phyloP scores from a whole-genome alignment of 2,329 filamentous ascomycete species.

The Myriosclerotinia duriaeana region DNA sequence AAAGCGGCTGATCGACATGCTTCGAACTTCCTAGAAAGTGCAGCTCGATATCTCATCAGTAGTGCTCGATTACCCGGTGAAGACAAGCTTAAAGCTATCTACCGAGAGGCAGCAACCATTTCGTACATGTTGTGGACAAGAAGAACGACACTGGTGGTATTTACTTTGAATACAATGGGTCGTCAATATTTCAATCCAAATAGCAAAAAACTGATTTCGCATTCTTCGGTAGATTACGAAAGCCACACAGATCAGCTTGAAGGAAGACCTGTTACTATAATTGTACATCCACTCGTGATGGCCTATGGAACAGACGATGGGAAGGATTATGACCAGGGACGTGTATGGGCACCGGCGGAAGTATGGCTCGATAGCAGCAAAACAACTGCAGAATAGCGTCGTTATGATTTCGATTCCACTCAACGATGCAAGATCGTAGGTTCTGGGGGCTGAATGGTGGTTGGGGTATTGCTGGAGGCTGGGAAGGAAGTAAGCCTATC shows the following conservation, averaged over 20 bases:
- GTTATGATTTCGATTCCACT: background rate
- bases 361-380: slow-evolving; percentile 33
- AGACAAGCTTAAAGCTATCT: slow-evolving; percentile 25
- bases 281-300: slow-evolving; percentile 29
- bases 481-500: background rate
- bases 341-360: slow-evolving; percentile 28
- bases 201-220: no score
- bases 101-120: slow-evolving; percentile 24
- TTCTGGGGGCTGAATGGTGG: background rate
- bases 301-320: slow-evolving; percentile 30
- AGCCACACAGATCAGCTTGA: slow-evolving; percentile 24
- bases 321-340: slow-evolving; percentile 27
- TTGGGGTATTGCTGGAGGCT: background rate
- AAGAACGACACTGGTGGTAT: slow-evolving; percentile 13
- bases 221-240: slow-evolving; percentile 27
- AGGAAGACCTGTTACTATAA: slow-evolving; percentile 23
- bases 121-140: slow-evolving; percentile 31
- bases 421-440: background rate
- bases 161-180: no score
- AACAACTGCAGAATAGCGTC: background rate
- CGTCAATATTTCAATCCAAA: no score
- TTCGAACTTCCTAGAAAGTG: slow-evolving; percentile 17
- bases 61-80: no score
- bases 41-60: slow-evolving; percentile 24
- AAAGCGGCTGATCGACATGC: slow-evolving; percentile 19